These are phyloP conservation scores for Balamuthia mandrillaris DNA, from an alignment of 208 protist species.

Conservation along the genomic window DNA sequence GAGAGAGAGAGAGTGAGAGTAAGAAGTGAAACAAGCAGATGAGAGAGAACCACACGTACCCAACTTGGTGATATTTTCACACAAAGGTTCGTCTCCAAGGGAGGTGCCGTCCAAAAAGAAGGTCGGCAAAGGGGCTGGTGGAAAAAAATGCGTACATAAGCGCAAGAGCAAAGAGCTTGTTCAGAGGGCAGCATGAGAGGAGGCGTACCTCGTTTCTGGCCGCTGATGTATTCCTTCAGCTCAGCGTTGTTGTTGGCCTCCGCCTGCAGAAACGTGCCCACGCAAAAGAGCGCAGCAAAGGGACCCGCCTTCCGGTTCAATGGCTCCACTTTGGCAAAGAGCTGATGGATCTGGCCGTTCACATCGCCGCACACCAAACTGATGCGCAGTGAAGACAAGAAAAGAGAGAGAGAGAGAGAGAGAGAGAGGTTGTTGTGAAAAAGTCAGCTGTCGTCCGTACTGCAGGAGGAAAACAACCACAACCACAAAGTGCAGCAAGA, in stretches of 20 bases:
- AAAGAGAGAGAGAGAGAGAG: too few relatives aligned
- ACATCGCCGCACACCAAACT: too few relatives aligned
- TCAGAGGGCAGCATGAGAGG: too few relatives aligned
- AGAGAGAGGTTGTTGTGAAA: too few relatives aligned
- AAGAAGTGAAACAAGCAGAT: neutral
- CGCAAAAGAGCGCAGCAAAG: conserved; percentile 28
- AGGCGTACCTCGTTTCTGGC: neutral
- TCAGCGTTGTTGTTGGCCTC: neutral
- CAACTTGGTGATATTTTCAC: conserved; percentile 4
- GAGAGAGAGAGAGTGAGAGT: neutral
- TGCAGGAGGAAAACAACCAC: too few relatives aligned
- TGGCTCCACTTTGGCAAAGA: too few relatives aligned
- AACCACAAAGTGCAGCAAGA: too few relatives aligned
- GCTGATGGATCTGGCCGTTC: too few relatives aligned
- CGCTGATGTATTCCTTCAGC: conserved; percentile 23
- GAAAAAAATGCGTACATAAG: neutral
- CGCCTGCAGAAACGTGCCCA: neutral
- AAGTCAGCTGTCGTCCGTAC: too few relatives aligned
- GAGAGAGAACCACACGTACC: too few relatives aligned
- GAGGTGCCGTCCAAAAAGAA: conserved; percentile 1
- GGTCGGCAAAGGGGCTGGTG: conserved; percentile 1
- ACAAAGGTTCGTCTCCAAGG: neutral
- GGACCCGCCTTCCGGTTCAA: neutral
- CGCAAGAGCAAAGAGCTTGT: neutral
- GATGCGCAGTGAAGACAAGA: too few relatives aligned